Evolutionary conservation across 306 rosid genomes (phyloP), one percentile per base, ranked within the genome.

Genomic region (Sindora glabra): DNA sequence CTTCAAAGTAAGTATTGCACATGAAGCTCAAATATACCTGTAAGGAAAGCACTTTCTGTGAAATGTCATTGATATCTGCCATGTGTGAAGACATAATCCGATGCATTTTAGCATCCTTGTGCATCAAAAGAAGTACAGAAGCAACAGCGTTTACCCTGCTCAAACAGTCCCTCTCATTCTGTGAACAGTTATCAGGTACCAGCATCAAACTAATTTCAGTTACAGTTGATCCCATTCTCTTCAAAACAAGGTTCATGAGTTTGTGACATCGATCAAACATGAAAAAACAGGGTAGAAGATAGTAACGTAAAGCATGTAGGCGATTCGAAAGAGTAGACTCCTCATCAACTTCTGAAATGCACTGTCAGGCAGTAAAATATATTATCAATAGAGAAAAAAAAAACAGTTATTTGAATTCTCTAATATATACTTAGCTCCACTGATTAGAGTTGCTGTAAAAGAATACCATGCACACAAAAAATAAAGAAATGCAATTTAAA

Each of bases 251-350:
- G 59, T 52, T 62, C 79, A 79, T 68, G 54, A 86, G 86, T 72
- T 73, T 53, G 66, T 72, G 82, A 79, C 86, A 71, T 57, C 71
- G 80, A 60, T 76, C 82, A 65, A 89, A 86, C 79, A 89, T 62
- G 74, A 79, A 55, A 72, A 79, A 83, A 54, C 95, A 89, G 57
- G 97, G 97, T 18, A 73, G 51, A 39, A 80, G 46, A 72, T 79
- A 86, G 72, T 77, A 77, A 48, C 9, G 62, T 37, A 30, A 48
- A 25, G 77, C 33, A 24, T 46, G 75, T 37, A 15, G 68, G 46
- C 6, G 67, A 68, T 21, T 38, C 65, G 81, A 60, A 11, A 61
- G 40, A 2, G 54, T 25, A 48, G 12, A 29, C 53, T 46, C 68
- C n/a, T 56, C 69, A 37, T 64, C 75, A 58, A 68, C 73, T 59